A percentile compares a stretch with the other conserved stretches of the same genome.
These are phyloP conservation scores for Bipolaris bicolor DNA, from an alignment of 2,329 filamentous ascomycete genomes.

Conservation along the genomic window DNA sequence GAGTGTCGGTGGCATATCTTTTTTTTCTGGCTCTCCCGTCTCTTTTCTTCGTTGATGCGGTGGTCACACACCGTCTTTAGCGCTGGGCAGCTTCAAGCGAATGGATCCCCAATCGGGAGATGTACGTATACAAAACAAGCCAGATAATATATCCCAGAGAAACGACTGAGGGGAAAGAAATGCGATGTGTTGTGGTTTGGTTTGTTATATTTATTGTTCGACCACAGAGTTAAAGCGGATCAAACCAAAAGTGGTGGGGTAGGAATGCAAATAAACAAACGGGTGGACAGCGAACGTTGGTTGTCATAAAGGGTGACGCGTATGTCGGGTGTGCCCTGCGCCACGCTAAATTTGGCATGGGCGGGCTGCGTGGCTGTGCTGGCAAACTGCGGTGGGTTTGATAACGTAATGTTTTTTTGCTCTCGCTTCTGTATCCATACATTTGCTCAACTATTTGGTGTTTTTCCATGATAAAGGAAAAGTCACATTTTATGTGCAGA, in stretches of 20 bases:
- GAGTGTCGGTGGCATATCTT: constrained; percentile 33
- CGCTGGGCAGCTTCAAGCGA: too few relatives aligned
- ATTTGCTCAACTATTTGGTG: background rate
- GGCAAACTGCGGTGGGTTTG: constrained; percentile 4
- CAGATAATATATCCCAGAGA: too few relatives aligned
- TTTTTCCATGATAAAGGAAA: background rate
- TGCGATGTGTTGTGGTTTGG: too few relatives aligned
- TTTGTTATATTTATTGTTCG: too few relatives aligned
- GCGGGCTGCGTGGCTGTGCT: constrained; percentile 17
- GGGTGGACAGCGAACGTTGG: too few relatives aligned
- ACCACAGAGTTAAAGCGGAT: too few relatives aligned
- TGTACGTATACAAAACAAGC: too few relatives aligned
- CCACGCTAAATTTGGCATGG: constrained; percentile 31
- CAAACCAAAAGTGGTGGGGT: too few relatives aligned
- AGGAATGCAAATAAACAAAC: too few relatives aligned
- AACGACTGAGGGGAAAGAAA: too few relatives aligned
- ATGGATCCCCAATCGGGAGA: too few relatives aligned
- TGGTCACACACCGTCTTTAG: too few relatives aligned
- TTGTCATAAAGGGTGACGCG: constrained; percentile 18
- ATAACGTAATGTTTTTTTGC: background rate
- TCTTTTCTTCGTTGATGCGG: background rate
- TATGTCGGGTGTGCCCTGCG: constrained; percentile 24
- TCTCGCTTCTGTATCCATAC: background rate
- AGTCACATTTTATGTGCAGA: background rate
- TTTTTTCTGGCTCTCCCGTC: background rate